These are phyloP conservation scores for Annulohypoxylon stygium DNA, from an alignment of 495 filamentous ascomycete genomes.

Conservation along the genomic window DNA sequence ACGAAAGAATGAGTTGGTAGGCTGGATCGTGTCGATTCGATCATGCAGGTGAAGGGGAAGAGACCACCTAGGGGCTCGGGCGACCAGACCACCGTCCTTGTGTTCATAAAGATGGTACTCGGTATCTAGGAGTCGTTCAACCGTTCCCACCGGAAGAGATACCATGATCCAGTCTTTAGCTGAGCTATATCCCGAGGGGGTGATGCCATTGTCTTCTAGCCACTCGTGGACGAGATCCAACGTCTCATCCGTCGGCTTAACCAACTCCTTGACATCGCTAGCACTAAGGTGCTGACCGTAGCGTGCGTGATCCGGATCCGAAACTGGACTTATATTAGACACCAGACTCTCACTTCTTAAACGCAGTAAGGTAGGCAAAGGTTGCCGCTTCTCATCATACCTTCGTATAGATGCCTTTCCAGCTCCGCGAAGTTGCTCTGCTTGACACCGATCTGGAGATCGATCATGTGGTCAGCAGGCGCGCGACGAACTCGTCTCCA, in stretches of 20 bases:
- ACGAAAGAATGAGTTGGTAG: slow-evolving; percentile 72
- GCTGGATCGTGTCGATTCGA: slow-evolving; percentile 74
- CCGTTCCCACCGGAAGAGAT: slow-evolving; percentile 60
- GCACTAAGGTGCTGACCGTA: slow-evolving; percentile 71
- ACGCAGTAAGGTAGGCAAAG: slow-evolving; percentile 57
- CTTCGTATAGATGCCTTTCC: slow-evolving; percentile 64
- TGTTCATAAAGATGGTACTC: slow-evolving; percentile 72
- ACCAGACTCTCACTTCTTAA: slow-evolving; percentile 50
- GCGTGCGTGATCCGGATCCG: slow-evolving; percentile 65
- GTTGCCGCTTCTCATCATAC: slow-evolving; percentile 51
- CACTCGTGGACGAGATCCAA: slow-evolving; percentile 61
- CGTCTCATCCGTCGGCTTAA: slow-evolving; percentile 61
- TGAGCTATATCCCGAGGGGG: slow-evolving; percentile 64
- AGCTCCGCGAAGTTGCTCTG: slow-evolving; percentile 56
- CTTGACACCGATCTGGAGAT: slow-evolving; percentile 45
- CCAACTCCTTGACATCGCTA: slow-evolving; percentile 65
- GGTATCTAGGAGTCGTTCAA: slow-evolving; percentile 69
- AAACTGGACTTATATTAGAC: slow-evolving; percentile 59
- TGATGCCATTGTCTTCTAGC: slow-evolving; percentile 65
- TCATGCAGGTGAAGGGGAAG: slow-evolving; percentile 70
- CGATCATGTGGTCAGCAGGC: slow-evolving; percentile 55
- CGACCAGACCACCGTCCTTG: slow-evolving; percentile 52
- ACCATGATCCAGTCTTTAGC: slow-evolving; percentile 63
- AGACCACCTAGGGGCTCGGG: slow-evolving; percentile 73
- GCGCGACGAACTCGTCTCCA: slow-evolving; percentile 64